phyloP scores from a whole-genome alignment of 257 asterid genomes.

The Thymus quinquecostatus region DNA sequence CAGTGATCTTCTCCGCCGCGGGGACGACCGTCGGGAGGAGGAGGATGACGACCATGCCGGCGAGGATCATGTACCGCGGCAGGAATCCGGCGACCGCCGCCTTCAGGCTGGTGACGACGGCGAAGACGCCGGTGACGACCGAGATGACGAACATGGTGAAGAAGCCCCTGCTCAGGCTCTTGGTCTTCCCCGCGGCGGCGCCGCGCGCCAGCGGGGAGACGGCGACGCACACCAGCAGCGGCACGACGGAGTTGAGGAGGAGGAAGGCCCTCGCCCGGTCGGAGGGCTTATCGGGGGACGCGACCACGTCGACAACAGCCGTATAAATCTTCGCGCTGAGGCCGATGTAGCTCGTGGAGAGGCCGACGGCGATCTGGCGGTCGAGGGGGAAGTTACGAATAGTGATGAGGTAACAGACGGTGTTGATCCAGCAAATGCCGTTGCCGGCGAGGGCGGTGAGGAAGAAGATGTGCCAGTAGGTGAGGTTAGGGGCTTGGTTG shows the following conservation, averaged over 20 bases:
- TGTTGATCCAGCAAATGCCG: conserved; percentile 84
- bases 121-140: conserved; percentile 50
- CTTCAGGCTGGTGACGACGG: conserved; percentile 55
- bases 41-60: conserved; percentile 45
- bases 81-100: conserved; percentile 23
- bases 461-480: conserved; percentile 57
- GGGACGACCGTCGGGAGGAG: conserved; percentile 53
- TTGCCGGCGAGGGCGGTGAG: conserved; percentile 77
- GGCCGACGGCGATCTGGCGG: conserved; percentile 73
- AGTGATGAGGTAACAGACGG: conserved; percentile 58
- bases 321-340: conserved; percentile 75
- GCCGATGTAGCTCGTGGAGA: conserved; percentile 83
- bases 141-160: conserved; percentile 58
- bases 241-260: conserved; percentile 54
- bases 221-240: conserved; percentile 41
- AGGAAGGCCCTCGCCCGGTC: conserved; percentile 57
- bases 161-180: conserved; percentile 61
- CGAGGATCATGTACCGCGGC: conserved; percentile 23
- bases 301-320: conserved; percentile 49
- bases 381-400: conserved; percentile 72
- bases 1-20: conserved; percentile 45
- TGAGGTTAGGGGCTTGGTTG: conserved; percentile 32
- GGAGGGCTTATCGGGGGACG: neutral
- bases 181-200: conserved; percentile 38
- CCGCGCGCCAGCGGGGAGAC: conserved; percentile 51